Evolutionary conservation across 768 basidiomycete species (phyloP).

Genomic region (Suillus placidus): DNA sequence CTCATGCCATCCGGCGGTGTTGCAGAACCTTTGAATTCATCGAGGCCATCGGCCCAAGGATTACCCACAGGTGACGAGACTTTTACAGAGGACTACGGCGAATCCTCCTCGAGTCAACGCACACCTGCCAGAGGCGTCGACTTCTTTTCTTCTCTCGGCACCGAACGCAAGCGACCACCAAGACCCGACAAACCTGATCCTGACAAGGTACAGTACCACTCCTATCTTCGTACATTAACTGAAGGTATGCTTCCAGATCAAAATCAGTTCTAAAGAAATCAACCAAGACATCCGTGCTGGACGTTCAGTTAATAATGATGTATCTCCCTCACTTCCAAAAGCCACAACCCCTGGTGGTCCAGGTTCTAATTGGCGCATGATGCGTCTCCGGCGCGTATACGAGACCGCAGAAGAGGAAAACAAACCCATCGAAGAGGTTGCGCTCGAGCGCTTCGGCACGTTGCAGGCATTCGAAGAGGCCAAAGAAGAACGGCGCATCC

Average conservation of each 20-base stretch:
- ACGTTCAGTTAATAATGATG: constrained; percentile 42
- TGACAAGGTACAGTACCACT: constrained; percentile 58
- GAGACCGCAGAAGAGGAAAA: constrained; percentile 90
- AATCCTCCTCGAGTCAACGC: constrained; percentile 46
- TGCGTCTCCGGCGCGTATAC: constrained; percentile 87
- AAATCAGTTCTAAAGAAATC: constrained; percentile 62
- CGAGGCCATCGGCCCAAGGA: constrained; percentile 34
- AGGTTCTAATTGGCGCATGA: constrained; percentile 97
- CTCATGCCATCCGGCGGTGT: constrained; percentile 42
- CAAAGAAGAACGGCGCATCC: constrained; percentile 77
- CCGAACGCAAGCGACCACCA: constrained; percentile 71
- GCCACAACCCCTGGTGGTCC: constrained; percentile 79
- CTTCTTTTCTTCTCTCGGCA: constrained; percentile 89
- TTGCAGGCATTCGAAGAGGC: constrained; percentile 88
- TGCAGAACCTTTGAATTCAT: constrained; percentile 33
- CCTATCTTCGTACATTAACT: constrained; percentile 12
- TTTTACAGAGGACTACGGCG: constrained; percentile 69
- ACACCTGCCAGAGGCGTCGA: constrained; percentile 67
- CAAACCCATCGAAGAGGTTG: constrained; percentile 72
- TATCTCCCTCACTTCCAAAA: constrained; percentile 43
- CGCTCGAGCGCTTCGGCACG: constrained; percentile 84
- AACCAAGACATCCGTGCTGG: constrained; percentile 59
- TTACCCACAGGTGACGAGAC: constrained; percentile 45
- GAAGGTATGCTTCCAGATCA: constrained; percentile 46
- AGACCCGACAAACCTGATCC: constrained; percentile 62